Conservation (phyloP, 2,329 filamentous ascomycete genomes). For the Thelonectria olida region DNA sequence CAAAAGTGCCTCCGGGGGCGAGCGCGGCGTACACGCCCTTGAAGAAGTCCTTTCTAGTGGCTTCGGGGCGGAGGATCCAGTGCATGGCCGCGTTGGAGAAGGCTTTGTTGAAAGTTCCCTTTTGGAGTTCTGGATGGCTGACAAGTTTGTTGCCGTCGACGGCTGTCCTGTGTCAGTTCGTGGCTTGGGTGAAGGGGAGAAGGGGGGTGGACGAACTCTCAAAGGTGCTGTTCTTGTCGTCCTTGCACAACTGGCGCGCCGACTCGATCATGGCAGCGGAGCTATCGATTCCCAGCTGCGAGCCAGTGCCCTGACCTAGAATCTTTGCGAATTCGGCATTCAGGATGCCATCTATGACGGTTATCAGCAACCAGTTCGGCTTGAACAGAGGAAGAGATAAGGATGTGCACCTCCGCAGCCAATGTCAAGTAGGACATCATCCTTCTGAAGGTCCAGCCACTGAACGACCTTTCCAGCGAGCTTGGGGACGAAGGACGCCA, state of each 20-base stretch:
- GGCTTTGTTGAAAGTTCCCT: constrained; percentile 58
- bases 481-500: constrained; percentile 72
- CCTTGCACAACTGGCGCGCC: constrained; percentile 53
- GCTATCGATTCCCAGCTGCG: constrained; percentile 66
- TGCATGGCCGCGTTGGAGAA: constrained; percentile 75
- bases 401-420: constrained; percentile 67
- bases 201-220: constrained; percentile 46
- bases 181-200: neutral
- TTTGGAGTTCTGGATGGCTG: constrained; percentile 46
- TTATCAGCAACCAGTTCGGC: constrained; percentile 18
- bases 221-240: constrained; percentile 53
- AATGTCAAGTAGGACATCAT: constrained; percentile 69
- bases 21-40: constrained; percentile 60
- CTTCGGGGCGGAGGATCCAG: constrained; percentile 66
- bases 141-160: constrained; percentile 56
- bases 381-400: neutral
- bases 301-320: constrained; percentile 55
- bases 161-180: constrained; percentile 45
- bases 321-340: constrained; percentile 61
- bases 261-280: constrained; percentile 67
- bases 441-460: constrained; percentile 66
- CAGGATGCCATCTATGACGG: constrained; percentile 63
- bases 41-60: constrained; percentile 62
- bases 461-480: constrained; percentile 65
- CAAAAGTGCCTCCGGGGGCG: constrained; percentile 64